These are phyloP conservation scores for Tillandsia fasciculata DNA, from an alignment of 176 grass and related monocot genomes.

Conservation along the genomic window DNA sequence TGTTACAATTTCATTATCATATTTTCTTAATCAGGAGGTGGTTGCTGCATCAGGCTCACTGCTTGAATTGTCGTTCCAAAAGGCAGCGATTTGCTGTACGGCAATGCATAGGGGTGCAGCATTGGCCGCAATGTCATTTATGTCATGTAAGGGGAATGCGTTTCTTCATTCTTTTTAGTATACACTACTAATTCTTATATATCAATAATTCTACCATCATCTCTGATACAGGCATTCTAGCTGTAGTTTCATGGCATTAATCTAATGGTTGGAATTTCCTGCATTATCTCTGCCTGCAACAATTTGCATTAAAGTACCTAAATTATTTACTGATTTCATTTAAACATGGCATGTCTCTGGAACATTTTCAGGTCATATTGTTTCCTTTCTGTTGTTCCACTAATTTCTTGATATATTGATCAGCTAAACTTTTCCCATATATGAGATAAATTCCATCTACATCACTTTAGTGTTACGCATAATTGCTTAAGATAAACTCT, in stretches of 20 bases:
- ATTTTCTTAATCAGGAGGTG: slow-evolving; percentile 42
- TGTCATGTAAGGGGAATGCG: slow-evolving; percentile 61
- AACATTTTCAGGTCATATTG: background rate
- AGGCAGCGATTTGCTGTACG: slow-evolving; percentile 78
- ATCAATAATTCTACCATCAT: slow-evolving; percentile 6
- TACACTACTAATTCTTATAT: slow-evolving; percentile 1
- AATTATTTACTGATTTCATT: background rate
- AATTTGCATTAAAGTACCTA: background rate
- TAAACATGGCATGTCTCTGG: background rate
- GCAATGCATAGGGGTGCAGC: slow-evolving; percentile 83
- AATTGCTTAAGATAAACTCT: background rate
- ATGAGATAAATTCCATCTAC: background rate
- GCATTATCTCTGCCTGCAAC: background rate
- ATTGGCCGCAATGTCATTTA: slow-evolving; percentile 87
- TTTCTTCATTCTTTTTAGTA: slow-evolving; percentile 12
- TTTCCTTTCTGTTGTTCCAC: background rate
- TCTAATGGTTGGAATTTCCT: background rate
- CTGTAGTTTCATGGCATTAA: background rate
- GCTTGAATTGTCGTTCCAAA: slow-evolving; percentile 83
- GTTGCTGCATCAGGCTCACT: slow-evolving; percentile 52
- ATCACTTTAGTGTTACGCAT: background rate
- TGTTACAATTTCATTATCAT: background rate
- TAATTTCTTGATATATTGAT: background rate
- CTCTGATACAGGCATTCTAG: slow-evolving; percentile 1
- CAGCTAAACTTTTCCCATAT: background rate